These are phyloP conservation scores for Neoboletus brunneissimus DNA, from an alignment of 768 basidiomycete genomes.

Conservation along the genomic window DNA sequence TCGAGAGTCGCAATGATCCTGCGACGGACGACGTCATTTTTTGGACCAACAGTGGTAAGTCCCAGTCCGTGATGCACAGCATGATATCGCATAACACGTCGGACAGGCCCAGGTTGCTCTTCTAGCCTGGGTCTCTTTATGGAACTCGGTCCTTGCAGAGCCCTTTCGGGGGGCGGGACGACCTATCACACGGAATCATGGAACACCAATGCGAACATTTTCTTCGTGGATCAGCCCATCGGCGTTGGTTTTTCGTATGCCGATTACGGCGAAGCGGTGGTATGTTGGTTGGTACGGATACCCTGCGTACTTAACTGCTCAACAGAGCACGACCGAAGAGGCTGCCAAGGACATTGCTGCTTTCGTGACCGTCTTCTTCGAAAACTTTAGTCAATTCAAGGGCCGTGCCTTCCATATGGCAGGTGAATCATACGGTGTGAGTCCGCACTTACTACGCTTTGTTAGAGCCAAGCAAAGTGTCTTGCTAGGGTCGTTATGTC, in stretches of 20 bases:
- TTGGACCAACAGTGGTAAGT: slow-evolving; percentile 55
- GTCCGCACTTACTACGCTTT: not conserved
- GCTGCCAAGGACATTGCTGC: slow-evolving; percentile 69
- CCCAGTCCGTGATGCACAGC: slow-evolving; percentile 13
- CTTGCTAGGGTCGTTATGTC: slow-evolving; percentile 47
- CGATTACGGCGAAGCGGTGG: slow-evolving; percentile 41
- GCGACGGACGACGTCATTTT: slow-evolving; percentile 58
- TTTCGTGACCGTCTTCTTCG: slow-evolving; percentile 72
- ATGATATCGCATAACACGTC: not conserved
- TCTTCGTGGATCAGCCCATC: slow-evolving; percentile 47
- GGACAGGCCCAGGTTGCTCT: slow-evolving; percentile 46
- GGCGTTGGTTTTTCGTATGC: slow-evolving; percentile 48
- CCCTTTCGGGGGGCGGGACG: slow-evolving; percentile 48
- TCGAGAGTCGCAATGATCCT: slow-evolving; percentile 62
- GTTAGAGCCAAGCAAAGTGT: not conserved
- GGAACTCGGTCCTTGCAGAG: slow-evolving; percentile 73
- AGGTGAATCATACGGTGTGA: slow-evolving; percentile 54
- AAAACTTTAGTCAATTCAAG: slow-evolving; percentile 68
- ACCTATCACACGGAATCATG: slow-evolving; percentile 59
- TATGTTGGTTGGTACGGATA: slow-evolving; percentile 18
- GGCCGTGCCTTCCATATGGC: slow-evolving; percentile 62
- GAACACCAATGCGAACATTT: slow-evolving; percentile 59
- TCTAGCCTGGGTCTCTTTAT: slow-evolving; percentile 67
- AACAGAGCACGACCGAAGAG: slow-evolving; percentile 59
- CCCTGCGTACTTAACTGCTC: not conserved